phyloP scores from a whole-genome alignment of 495 filamentous ascomycete species.

The Aspergillus conjunctus region DNA sequence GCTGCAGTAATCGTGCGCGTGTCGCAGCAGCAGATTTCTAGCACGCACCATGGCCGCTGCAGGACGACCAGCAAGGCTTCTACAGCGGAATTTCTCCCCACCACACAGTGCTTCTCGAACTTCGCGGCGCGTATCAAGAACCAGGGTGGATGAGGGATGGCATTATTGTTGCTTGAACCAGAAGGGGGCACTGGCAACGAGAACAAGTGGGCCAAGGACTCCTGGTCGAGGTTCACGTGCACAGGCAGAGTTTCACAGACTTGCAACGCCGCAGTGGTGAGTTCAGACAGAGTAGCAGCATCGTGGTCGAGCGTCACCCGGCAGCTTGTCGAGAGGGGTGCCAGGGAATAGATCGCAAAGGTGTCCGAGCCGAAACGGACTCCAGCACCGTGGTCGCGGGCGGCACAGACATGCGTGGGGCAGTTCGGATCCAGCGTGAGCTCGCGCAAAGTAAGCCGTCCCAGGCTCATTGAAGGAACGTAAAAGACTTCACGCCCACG shows the following conservation, averaged over 20 bases:
- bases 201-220: not conserved
- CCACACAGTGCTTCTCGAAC: constrained; percentile 23
- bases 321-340: constrained; percentile 8
- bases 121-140: constrained; percentile 25
- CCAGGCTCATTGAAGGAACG: constrained; percentile 6
- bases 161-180: not conserved
- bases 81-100: constrained; percentile 14
- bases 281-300: not conserved
- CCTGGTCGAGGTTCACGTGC: constrained; percentile 6
- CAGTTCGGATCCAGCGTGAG: not conserved
- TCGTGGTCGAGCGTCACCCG: not conserved
- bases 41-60: constrained; percentile 30
- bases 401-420: constrained; percentile 14
- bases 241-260: constrained; percentile 14
- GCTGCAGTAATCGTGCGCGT: constrained; percentile 13
- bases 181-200: not conserved
- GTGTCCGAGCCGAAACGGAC: constrained; percentile 14
- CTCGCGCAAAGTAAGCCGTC: constrained; percentile 4
- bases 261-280: not conserved
- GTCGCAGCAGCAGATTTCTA: constrained; percentile 28
- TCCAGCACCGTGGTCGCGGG: constrained; percentile 15
- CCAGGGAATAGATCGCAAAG: constrained; percentile 18
- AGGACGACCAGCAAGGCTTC: constrained; percentile 24
- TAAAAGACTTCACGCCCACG: constrained; percentile 3
- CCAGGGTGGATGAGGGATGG: constrained; percentile 19